A percentile compares a stretch with the other conserved stretches of the same genome.
These are phyloP conservation scores for Geranomyces variabilis DNA, from an alignment of 192 early-diverging fungal genomes.

Conservation along the genomic window DNA sequence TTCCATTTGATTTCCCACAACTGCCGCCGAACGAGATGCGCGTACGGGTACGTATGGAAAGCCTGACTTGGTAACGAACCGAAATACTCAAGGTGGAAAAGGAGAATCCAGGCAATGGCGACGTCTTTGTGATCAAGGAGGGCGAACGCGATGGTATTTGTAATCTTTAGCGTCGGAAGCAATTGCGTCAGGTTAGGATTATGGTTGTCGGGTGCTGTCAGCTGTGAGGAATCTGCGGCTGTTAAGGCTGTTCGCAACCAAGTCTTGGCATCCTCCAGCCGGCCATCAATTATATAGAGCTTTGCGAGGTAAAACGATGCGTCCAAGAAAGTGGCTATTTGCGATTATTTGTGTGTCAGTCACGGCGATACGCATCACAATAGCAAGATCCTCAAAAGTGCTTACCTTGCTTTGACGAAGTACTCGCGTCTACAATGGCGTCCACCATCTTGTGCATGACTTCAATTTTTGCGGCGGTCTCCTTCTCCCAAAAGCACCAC, in stretches of 20 bases:
- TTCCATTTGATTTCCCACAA: conserved; percentile 24
- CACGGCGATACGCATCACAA: too few species aligned
- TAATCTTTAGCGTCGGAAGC: background rate
- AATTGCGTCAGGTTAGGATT: background rate
- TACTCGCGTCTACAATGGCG: background rate
- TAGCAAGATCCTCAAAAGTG: too few species aligned
- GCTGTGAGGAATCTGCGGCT: background rate
- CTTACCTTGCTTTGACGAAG: background rate
- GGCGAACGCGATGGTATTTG: conserved; percentile 14
- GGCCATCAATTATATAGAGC: conserved; percentile 8
- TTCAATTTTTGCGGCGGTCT: conserved; percentile 3
- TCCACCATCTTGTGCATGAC: conserved; percentile 19
- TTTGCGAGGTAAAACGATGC: conserved; percentile 14
- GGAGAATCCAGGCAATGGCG: conserved; percentile 13
- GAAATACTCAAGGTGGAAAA: conserved; percentile 19
- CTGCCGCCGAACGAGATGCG: conserved; percentile 2
- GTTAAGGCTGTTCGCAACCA: conserved; percentile 21
- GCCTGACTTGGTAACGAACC: conserved; percentile 4
- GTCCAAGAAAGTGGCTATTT: conserved; percentile 6
- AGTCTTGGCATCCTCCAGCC: background rate
- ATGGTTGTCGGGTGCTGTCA: background rate
- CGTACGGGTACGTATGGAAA: conserved; percentile 24
- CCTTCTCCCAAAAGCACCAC: conserved; percentile 38
- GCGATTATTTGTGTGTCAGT: background rate
- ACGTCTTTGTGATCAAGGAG: background rate